A percentile compares a stretch with the other conserved stretches of the same genome.
Evolutionary conservation across 108 stramenopile genomes (phyloP).

Genomic region (Discostella pseudostelligera): DNA sequence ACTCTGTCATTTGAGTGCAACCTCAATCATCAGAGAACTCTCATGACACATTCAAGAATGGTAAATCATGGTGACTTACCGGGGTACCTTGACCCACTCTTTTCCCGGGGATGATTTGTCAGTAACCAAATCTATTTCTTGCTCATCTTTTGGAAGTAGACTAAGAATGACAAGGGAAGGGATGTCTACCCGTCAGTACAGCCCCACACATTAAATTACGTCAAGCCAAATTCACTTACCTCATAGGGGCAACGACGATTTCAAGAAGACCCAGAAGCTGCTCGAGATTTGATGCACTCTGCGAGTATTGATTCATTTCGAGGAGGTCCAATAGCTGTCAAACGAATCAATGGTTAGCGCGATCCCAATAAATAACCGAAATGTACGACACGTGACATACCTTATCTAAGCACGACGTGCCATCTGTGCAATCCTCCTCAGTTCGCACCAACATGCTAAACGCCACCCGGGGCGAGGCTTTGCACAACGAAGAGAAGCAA

Average conservation of each 20-base stretch:
- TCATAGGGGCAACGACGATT: conserved; percentile 55
- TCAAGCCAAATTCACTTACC: not conserved
- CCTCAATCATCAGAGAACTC: too few species aligned
- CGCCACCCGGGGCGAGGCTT: conserved; percentile 63
- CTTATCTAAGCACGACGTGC: conserved; percentile 50
- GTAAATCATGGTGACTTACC: not conserved
- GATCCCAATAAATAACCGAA: too few species aligned
- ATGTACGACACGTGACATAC: too few species aligned
- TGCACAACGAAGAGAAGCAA: conserved; percentile 52
- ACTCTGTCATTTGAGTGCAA: conserved; percentile 7
- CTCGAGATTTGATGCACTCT: conserved; percentile 78
- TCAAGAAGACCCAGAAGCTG: conserved; percentile 76
- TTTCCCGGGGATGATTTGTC: conserved; percentile 58
- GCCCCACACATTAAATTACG: too few species aligned
- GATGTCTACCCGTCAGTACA: too few species aligned
- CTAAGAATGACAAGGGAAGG: conserved; percentile 33
- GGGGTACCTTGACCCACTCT: conserved; percentile 75
- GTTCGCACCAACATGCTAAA: conserved; percentile 48
- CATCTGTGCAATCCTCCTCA: conserved; percentile 12
- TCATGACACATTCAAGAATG: too few species aligned
- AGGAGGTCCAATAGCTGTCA: conserved; percentile 73
- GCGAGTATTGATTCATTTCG: conserved; percentile 54
- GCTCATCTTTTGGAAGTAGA: conserved; percentile 65
- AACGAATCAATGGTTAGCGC: conserved; percentile 20
- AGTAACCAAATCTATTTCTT: conserved; percentile 47